Evolutionary conservation across 2,329 filamentous ascomycete genomes (phyloP).

Genomic region (Fusarium devonianum): DNA sequence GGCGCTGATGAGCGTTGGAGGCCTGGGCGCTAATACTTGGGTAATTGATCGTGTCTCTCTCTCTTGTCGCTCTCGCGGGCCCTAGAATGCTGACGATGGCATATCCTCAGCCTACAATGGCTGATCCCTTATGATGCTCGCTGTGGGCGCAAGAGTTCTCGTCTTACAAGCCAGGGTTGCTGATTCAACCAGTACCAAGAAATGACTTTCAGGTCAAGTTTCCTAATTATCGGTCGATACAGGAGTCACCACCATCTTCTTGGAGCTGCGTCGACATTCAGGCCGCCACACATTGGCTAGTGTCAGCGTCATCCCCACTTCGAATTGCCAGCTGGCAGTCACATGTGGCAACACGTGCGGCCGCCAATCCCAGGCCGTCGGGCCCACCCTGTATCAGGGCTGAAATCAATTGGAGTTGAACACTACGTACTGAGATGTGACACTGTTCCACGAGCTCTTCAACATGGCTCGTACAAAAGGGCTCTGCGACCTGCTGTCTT

Average conservation of each 20-base stretch:
- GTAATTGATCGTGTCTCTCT: neutral
- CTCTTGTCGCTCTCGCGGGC: neutral
- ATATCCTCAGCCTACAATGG: neutral
- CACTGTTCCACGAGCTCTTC: neutral
- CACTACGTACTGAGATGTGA: too few species aligned
- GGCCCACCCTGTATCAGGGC: constrained; percentile 27
- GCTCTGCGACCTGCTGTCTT: neutral
- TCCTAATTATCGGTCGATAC: constrained; percentile 16
- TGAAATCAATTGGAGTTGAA: neutral
- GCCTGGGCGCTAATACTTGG: constrained; percentile 15
- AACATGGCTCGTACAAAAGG: neutral
- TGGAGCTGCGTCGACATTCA: constrained; percentile 33
- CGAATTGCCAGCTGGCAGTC: constrained; percentile 43
- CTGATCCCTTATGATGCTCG: neutral
- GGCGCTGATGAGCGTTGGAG: constrained; percentile 9
- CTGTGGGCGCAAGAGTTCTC: too few species aligned
- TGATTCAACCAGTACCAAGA: constrained; percentile 14
- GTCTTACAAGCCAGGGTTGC: constrained; percentile 2
- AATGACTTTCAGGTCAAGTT: constrained; percentile 20
- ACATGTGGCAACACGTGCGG: constrained; percentile 39
- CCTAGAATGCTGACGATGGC: neutral
- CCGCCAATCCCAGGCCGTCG: constrained; percentile 1
- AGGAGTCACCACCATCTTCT: constrained; percentile 24
- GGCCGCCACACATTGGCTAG: constrained; percentile 41
- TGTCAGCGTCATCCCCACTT: constrained; percentile 34